Conservation (phyloP, 306 rosid genomes). For the Coriaria nepalensis region DNA sequence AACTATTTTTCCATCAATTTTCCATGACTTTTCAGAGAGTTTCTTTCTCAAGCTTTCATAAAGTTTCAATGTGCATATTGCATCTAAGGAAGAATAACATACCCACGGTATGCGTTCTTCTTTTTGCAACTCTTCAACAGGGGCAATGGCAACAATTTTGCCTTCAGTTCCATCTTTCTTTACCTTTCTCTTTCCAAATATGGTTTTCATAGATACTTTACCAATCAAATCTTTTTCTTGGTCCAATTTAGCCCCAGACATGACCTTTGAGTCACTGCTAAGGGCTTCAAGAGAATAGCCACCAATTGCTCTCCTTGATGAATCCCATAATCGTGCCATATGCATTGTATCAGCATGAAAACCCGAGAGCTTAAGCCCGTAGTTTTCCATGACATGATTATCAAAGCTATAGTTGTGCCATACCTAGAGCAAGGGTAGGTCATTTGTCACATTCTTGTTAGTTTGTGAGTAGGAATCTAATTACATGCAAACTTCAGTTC, state of each 20-base stretch:
- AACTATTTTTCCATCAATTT: constrained; percentile 21
- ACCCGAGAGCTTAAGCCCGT: constrained; percentile 79
- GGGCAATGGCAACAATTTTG: constrained; percentile 46
- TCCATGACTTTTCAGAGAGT: constrained; percentile 21
- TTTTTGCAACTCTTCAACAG: constrained; percentile 86
- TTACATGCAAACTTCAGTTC: neutral
- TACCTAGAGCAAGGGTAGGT: constrained; percentile 40
- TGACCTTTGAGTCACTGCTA: constrained; percentile 49
- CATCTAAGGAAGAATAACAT: constrained; percentile 45
- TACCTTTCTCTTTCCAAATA: constrained; percentile 41
- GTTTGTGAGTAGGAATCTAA: neutral
- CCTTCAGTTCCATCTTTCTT: constrained; percentile 47
- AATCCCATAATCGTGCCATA: constrained; percentile 97
- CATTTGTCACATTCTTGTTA: constrained; percentile 14
- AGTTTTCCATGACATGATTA: constrained; percentile 79
- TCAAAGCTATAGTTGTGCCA: constrained; percentile 99
- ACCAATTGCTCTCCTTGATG: constrained; percentile 65
- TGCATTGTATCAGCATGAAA: constrained; percentile 98
- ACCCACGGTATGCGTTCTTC: constrained; percentile 49
- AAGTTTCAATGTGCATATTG: constrained; percentile 40
- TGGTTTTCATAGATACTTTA: constrained; percentile 45
- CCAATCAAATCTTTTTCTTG: constrained; percentile 33
- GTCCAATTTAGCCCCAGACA: constrained; percentile 37
- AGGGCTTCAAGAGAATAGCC: constrained; percentile 97
- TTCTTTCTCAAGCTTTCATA: constrained; percentile 35